Percentiles rank a stretch among this genome's conserved stretches.
phyloP scores from a whole-genome alignment of 371 early-diverging fungal genomes.

The Zancudomyces culisetae region DNA sequence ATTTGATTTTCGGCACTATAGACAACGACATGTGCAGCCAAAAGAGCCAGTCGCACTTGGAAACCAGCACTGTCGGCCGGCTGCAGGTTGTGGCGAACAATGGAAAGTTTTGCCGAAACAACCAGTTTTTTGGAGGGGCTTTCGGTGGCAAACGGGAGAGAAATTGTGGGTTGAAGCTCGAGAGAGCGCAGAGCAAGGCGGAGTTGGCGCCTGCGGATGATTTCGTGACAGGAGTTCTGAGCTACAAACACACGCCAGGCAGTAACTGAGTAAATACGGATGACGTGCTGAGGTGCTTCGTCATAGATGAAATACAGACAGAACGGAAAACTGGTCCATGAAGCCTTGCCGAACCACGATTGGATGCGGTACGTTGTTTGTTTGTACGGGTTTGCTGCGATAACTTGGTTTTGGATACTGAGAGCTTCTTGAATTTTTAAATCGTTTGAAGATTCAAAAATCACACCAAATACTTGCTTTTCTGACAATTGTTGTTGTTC shows the following conservation, averaged over 20 bases:
- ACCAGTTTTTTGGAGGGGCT: background rate
- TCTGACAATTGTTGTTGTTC: background rate
- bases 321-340: slow-evolving; percentile 37
- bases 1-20: background rate
- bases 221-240: slow-evolving; percentile 26
- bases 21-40: background rate
- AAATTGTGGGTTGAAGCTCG: slow-evolving; percentile 28
- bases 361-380: slow-evolving; percentile 10
- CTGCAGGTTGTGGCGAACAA: background rate
- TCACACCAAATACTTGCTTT: background rate
- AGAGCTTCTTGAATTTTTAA: background rate
- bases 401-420: background rate
- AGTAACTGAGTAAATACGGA: slow-evolving; percentile 24
- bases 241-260: slow-evolving; percentile 28
- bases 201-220: slow-evolving; percentile 24
- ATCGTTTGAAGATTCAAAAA: background rate
- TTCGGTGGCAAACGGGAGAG: slow-evolving; percentile 22
- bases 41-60: background rate
- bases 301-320: slow-evolving; percentile 38
- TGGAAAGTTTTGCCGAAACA: background rate
- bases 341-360: slow-evolving; percentile 36
- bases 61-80: background rate
- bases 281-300: slow-evolving; percentile 28
- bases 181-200: slow-evolving; percentile 30
- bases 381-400: background rate